Conservation (phyloP, 169 alveolate species). For the Eimeria acervulina region DNA sequence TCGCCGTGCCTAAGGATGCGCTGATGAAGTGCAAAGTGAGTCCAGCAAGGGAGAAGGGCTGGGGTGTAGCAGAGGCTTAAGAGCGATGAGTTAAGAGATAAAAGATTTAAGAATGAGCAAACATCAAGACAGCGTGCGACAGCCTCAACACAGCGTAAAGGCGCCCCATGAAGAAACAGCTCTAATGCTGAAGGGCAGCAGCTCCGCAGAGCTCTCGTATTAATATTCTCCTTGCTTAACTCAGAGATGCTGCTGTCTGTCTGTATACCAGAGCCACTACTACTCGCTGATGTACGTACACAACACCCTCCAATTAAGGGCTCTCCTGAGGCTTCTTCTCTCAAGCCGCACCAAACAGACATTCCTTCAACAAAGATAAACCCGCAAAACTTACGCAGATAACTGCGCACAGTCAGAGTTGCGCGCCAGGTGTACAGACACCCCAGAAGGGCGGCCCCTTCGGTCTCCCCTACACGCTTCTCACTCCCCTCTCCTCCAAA, state of each 20-base stretch:
- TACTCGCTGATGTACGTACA: background rate
- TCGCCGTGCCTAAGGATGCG: slow-evolving; percentile 54
- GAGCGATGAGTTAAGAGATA: slow-evolving; percentile 17
- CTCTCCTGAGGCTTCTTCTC: slow-evolving; percentile 25
- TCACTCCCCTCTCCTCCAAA: background rate
- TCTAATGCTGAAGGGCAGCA: background rate
- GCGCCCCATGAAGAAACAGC: slow-evolving; percentile 16
- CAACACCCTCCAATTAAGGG: background rate
- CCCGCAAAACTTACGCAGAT: background rate
- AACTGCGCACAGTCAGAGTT: background rate
- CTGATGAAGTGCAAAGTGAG: slow-evolving; percentile 49
- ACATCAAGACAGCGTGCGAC: background rate
- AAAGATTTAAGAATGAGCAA: background rate
- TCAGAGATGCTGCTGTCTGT: background rate
- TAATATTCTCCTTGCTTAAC: background rate
- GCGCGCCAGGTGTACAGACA: slow-evolving; percentile 13
- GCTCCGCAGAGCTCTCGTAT: background rate
- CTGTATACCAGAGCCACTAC: background rate
- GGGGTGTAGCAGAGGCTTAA: slow-evolving; percentile 24
- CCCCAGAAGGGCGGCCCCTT: slow-evolving; percentile 3
- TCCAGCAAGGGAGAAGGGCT: slow-evolving; percentile 41
- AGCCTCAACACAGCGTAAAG: slow-evolving; percentile 52
- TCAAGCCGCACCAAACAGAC: slow-evolving; percentile 31
- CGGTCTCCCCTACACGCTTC: background rate
- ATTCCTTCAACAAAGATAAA: background rate